These are phyloP conservation scores for Eragrostis curvula DNA, from an alignment of 176 grass and related monocot species.

Conservation along the genomic window DNA sequence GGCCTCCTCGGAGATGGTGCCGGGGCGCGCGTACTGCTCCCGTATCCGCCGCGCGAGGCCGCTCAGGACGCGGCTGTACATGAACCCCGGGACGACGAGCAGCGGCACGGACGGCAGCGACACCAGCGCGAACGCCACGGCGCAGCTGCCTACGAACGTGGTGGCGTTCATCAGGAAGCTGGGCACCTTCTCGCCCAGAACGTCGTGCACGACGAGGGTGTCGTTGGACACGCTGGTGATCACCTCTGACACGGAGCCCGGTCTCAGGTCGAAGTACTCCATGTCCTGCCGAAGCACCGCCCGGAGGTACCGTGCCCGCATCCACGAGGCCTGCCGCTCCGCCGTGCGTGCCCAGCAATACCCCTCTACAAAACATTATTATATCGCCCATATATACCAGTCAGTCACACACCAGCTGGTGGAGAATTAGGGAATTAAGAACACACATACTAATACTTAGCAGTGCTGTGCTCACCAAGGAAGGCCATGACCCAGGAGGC, in stretches of 20 bases:
- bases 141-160: slow-evolving; percentile 78
- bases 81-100: slow-evolving; percentile 79
- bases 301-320: slow-evolving; percentile 74
- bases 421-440: no score
- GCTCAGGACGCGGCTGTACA: slow-evolving; percentile 78
- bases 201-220: slow-evolving; percentile 85
- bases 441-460: no score
- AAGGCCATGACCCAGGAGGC: slow-evolving; percentile 65
- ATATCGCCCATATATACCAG: no score
- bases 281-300: slow-evolving; percentile 90
- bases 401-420: no score
- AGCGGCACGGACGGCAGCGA: slow-evolving; percentile 68
- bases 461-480: no score
- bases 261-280: slow-evolving; percentile 92
- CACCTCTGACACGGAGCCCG: slow-evolving; percentile 71
- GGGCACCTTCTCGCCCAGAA: slow-evolving; percentile 86
- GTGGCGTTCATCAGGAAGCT: slow-evolving; percentile 87
- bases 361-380: slow-evolving; percentile 53
- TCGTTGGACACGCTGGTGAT: slow-evolving; percentile 93
- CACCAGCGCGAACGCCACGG: slow-evolving; percentile 68
- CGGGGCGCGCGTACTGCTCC: slow-evolving; percentile 71
- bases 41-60: slow-evolving; percentile 70
- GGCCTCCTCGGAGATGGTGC: slow-evolving; percentile 75
- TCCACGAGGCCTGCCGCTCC: slow-evolving; percentile 88
- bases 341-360: slow-evolving; percentile 90